phyloP scores from a whole-genome alignment of 495 filamentous ascomycete species.

The Neurospora sp. region DNA sequence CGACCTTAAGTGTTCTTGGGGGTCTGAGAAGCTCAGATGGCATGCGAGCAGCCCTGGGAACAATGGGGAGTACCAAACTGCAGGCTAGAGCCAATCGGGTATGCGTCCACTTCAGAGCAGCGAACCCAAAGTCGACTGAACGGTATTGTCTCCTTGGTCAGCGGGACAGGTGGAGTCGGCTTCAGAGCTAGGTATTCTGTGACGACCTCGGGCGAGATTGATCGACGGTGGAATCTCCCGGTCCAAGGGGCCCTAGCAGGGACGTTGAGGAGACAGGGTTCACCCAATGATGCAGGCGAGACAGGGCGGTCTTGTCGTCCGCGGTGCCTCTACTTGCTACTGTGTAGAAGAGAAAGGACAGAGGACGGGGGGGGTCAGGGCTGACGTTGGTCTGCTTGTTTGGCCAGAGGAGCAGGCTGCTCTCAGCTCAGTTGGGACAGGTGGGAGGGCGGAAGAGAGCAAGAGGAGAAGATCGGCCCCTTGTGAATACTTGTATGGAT shows the following conservation, averaged over 20 bases:
- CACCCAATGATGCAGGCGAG: slow-evolving; percentile 20
- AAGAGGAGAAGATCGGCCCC: neutral
- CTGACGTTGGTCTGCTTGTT: slow-evolving; percentile 8
- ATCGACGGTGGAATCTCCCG: slow-evolving; percentile 36
- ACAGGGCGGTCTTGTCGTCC: slow-evolving; percentile 3
- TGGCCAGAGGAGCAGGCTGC: slow-evolving; percentile 4
- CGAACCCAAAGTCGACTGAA: slow-evolving; percentile 26
- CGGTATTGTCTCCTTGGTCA: slow-evolving; percentile 33
- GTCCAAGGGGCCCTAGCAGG: slow-evolving; percentile 21
- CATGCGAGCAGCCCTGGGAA: slow-evolving; percentile 25
- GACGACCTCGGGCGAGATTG: slow-evolving; percentile 34
- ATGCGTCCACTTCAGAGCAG: slow-evolving; percentile 17
- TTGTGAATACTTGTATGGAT: neutral
- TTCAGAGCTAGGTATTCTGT: slow-evolving; percentile 30
- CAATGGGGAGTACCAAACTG: slow-evolving; percentile 11
- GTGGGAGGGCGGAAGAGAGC: slow-evolving; percentile 4
- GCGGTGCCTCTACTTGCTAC: neutral
- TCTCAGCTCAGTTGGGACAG: slow-evolving; percentile 6
- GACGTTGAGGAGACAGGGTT: slow-evolving; percentile 16
- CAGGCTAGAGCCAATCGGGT: slow-evolving; percentile 29
- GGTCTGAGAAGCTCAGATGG: slow-evolving; percentile 26
- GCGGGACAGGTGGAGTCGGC: slow-evolving; percentile 33
- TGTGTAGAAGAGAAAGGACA: neutral
- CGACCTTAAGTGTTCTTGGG: slow-evolving; percentile 61
- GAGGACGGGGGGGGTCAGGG: slow-evolving; percentile 21